A percentile compares a stretch with the other conserved stretches of the same genome.
Conservation (phyloP, 192 early-diverging fungal genomes). For the Spizellomyces sp. region DNA sequence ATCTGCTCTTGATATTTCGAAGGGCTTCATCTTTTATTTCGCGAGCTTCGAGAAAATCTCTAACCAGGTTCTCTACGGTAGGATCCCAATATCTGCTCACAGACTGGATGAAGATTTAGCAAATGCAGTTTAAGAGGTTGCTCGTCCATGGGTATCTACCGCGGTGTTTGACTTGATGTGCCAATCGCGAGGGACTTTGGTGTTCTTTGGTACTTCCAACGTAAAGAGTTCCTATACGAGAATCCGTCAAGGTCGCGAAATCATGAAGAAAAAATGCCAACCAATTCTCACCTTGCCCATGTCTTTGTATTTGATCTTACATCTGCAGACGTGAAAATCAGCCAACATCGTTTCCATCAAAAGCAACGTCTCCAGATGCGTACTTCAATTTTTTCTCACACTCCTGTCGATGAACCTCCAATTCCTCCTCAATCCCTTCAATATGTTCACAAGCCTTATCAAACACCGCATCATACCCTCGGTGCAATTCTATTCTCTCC, state of each 20-base stretch:
- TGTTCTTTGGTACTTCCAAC: constrained; percentile 79
- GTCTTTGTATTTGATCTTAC: constrained; percentile 79
- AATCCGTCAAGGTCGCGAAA: not conserved
- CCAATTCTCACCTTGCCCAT: constrained; percentile 69
- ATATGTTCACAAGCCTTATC: constrained; percentile 67
- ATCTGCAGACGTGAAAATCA: constrained; percentile 13
- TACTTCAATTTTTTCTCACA: constrained; percentile 66
- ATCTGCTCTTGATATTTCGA: constrained; percentile 67
- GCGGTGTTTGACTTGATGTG: constrained; percentile 75
- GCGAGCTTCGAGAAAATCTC: constrained; percentile 73
- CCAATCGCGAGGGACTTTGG: constrained; percentile 80
- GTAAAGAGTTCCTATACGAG: constrained; percentile 76
- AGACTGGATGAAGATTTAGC: constrained; percentile 16
- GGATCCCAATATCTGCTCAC: constrained; percentile 86
- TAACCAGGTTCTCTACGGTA: constrained; percentile 63
- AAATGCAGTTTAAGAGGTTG: not conserved
- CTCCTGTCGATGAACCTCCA: constrained; percentile 71
- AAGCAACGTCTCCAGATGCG: not conserved
- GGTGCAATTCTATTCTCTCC: constrained; percentile 37
- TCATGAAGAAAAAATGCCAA: not conserved
- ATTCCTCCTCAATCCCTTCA: constrained; percentile 61
- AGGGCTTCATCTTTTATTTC: constrained; percentile 79
- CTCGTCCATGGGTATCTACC: constrained; percentile 41
- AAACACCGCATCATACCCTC: constrained; percentile 77
- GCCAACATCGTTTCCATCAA: too few species aligned